phyloP scores from a whole-genome alignment of 2,329 filamentous ascomycete species.

The Metarhizium sp. region DNA sequence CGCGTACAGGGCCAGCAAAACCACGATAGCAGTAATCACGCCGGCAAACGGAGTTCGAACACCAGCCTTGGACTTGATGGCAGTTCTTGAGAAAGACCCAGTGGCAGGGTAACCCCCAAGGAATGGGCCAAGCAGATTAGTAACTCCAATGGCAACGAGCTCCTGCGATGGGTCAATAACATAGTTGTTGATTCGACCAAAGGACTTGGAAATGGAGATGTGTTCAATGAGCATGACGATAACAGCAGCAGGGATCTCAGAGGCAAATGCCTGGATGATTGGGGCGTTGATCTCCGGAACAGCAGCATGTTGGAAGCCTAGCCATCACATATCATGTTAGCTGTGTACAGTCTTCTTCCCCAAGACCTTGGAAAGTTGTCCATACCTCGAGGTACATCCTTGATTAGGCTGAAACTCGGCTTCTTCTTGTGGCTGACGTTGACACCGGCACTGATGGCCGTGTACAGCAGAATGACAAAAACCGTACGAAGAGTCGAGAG shows the following conservation, averaged over 20 bases:
- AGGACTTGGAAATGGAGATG: constrained; percentile 76
- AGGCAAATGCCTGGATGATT: constrained; percentile 54
- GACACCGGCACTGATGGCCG: constrained; percentile 62
- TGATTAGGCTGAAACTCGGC: constrained; percentile 55
- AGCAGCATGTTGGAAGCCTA: constrained; percentile 60
- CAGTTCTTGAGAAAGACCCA: constrained; percentile 82
- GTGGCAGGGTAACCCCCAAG: constrained; percentile 78
- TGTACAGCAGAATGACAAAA: constrained; percentile 75
- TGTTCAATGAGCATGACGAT: constrained; percentile 76
- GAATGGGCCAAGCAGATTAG: constrained; percentile 68
- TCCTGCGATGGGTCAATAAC: constrained; percentile 73
- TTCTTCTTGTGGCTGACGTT: constrained; percentile 51
- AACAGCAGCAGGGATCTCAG: constrained; percentile 61
- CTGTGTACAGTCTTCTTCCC: too few species aligned
- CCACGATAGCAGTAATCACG: constrained; percentile 73
- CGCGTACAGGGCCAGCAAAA: constrained; percentile 76
- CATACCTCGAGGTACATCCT: constrained; percentile 58
- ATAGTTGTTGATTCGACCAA: constrained; percentile 74
- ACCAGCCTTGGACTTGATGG: constrained; percentile 90
- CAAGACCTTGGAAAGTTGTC: background rate
- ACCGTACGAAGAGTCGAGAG: constrained; percentile 66
- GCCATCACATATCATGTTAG: background rate
- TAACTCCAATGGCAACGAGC: constrained; percentile 66
- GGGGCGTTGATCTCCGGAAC: constrained; percentile 51
- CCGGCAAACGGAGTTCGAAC: constrained; percentile 81